Evolutionary conservation across 2,329 filamentous ascomycete genomes (phyloP), one percentile per base, ranked within the genome.

Genomic region (Nothophoma quercina): DNA sequence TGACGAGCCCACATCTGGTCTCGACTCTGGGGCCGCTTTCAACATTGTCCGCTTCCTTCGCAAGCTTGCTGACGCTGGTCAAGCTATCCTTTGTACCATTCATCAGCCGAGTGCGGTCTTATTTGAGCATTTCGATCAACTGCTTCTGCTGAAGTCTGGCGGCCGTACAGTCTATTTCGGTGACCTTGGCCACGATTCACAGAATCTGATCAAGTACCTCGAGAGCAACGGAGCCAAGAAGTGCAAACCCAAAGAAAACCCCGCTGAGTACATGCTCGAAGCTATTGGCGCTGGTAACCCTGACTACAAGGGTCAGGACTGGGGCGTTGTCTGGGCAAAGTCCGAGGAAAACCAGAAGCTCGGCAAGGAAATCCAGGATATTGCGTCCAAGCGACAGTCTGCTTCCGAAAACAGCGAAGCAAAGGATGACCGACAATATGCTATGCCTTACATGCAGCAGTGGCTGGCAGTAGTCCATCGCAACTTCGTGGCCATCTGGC

Each of bases 1-100:
- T 18, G 89, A 93, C 59, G 89, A 92, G 72, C 89, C 89, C 0
- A 92, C 89, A 0, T 89, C 86, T 1, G 89, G 89, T 4, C 64
- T 91, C 0, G 88, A 91, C 59, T 87, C 86, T 2, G 83, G 88
- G 47, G 86, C 87, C 5, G 88, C 88, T 0, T 87, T 80, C 66
- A 85, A 85, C 56, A 87, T 83, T 0, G 80, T 88, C 5, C 82
- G 85, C 0, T 88, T 89, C 72, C 68, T 90, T 15, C 78, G 85
- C 9, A 88, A 88, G 67, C 78, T 90, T 0, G 86, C 87, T 7
- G 82, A 85, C 40, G 81, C 81, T 2, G 87, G 87, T 0, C 87
- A 90, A 61, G 86, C 87, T 4, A 83, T 90, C 1, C 74, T 90
- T 1, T 85, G 85, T 54, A 90, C 87, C 0, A 89, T 90, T 32